A percentile compares a stretch with the other conserved stretches of the same genome.
These are phyloP conservation scores for Spergularia bocconei DNA, from an alignment of 148 eudicot species.

Conservation along the genomic window DNA sequence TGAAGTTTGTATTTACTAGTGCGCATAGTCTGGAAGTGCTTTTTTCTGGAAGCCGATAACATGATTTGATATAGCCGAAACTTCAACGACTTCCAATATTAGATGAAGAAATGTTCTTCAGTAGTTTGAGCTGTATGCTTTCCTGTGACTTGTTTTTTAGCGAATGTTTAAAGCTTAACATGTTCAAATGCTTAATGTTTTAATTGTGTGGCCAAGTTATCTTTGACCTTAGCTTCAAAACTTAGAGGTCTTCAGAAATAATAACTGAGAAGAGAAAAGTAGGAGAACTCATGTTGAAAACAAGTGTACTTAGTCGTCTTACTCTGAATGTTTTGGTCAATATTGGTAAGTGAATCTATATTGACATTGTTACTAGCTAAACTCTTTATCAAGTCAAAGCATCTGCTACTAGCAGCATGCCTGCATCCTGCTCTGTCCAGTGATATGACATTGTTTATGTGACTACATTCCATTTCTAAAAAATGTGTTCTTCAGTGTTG, in stretches of 20 bases:
- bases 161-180: not conserved
- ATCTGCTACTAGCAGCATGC: too few relatives aligned
- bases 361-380: too few relatives aligned
- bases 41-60: too few relatives aligned
- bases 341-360: too few relatives aligned
- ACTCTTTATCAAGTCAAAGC: too few relatives aligned
- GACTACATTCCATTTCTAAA: not conserved
- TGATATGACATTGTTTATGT: not conserved
- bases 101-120: not conserved
- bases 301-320: too few relatives aligned
- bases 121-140: constrained; percentile 8
- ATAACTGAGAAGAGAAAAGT: too few relatives aligned
- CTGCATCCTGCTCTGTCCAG: too few relatives aligned
- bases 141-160: not conserved
- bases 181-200: not conserved
- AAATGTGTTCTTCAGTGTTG: not conserved
- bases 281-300: too few relatives aligned
- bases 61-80: not conserved
- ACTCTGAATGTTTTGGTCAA: too few relatives aligned
- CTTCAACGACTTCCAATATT: not conserved
- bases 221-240: not conserved
- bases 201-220: not conserved
- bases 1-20: not conserved
- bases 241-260: not conserved
- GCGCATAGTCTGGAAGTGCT: not conserved